Percentiles rank a stretch among this genome's conserved stretches.
These are phyloP conservation scores for Fulvia fulva DNA, from an alignment of 2,329 filamentous ascomycete species.

Conservation along the genomic window DNA sequence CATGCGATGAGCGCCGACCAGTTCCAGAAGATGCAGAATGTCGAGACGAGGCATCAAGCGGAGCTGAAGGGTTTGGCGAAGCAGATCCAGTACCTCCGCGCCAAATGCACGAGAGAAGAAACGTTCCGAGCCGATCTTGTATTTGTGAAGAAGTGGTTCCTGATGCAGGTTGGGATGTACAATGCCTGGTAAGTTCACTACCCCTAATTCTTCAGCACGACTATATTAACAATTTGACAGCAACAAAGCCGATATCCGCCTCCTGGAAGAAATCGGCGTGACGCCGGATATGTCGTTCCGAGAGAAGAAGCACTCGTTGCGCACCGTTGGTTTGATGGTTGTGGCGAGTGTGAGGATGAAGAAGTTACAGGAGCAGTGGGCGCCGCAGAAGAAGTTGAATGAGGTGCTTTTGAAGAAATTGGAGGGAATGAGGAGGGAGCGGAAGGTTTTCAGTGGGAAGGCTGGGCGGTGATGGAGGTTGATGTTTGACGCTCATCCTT, in stretches of 20 bases:
- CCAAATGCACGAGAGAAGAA: constrained; percentile 74
- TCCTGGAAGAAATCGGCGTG: constrained; percentile 79
- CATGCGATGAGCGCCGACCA: constrained; percentile 24
- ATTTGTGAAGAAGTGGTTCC: constrained; percentile 81
- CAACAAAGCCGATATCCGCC: constrained; percentile 84
- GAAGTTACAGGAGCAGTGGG: constrained; percentile 48
- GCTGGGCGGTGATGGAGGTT: background rate
- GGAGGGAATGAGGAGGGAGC: constrained; percentile 40
- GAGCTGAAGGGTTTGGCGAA: constrained; percentile 79
- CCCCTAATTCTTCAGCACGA: background rate
- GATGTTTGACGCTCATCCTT: too few relatives aligned
- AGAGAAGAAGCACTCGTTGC: constrained; percentile 45
- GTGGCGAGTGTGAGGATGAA: constrained; percentile 51
- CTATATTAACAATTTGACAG: constrained; percentile 46
- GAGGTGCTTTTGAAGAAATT: constrained; percentile 44
- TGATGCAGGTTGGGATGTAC: constrained; percentile 74
- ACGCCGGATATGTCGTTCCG: constrained; percentile 49
- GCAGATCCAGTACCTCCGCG: constrained; percentile 88
- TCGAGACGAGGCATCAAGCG: constrained; percentile 66
- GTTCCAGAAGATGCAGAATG: constrained; percentile 52
- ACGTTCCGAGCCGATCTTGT: constrained; percentile 74
- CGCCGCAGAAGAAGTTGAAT: constrained; percentile 47
- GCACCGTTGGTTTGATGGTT: constrained; percentile 47
- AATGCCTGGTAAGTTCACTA: constrained; percentile 73
- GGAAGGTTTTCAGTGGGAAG: constrained; percentile 4